phyloP scores from a whole-genome alignment of 305 asterid genomes.

The Solanum hybrid region DNA sequence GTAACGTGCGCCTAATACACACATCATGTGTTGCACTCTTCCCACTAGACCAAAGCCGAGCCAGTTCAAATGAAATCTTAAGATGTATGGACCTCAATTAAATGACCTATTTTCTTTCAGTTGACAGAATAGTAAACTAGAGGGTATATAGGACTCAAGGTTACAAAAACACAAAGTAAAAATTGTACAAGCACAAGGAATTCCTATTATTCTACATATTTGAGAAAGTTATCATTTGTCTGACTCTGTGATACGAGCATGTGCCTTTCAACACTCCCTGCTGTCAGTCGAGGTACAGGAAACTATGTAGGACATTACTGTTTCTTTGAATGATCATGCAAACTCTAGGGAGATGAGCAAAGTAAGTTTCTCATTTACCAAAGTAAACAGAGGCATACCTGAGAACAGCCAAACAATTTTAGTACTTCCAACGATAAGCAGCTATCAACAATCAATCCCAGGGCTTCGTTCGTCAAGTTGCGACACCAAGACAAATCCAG shows the following conservation, averaged over 20 bases:
- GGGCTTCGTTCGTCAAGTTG: constrained; percentile 62
- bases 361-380: background rate
- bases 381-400: constrained; percentile 33
- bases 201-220: background rate
- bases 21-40: background rate
- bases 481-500: constrained; percentile 92
- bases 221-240: background rate
- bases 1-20: background rate
- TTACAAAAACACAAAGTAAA: background rate
- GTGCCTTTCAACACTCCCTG: background rate
- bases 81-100: background rate
- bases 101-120: background rate
- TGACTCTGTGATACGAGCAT: background rate
- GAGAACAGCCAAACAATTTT: constrained; percentile 79
- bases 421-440: constrained; percentile 58
- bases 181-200: background rate
- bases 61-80: background rate
- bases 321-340: background rate
- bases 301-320: background rate
- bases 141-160: background rate
- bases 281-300: background rate
- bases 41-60: background rate
- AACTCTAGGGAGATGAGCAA: background rate
- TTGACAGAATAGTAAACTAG: background rate
- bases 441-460: constrained; percentile 80